phyloP scores from a whole-genome alignment of 495 filamentous ascomycete genomes.

The Penicillium canescens region DNA sequence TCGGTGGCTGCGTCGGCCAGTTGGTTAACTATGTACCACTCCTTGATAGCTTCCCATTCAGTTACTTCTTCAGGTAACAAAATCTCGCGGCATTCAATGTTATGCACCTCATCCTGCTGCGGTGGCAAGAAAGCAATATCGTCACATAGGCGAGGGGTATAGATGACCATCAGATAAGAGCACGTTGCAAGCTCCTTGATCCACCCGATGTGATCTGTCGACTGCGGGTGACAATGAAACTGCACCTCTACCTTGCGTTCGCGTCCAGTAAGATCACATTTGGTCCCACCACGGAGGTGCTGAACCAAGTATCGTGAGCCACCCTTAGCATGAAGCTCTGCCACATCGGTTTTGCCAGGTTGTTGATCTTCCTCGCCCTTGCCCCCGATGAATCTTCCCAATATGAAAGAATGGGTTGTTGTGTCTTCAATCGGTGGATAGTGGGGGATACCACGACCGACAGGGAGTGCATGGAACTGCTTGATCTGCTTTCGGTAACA shows the following conservation, averaged over 20 bases:
- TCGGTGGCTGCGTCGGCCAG: slow-evolving; percentile 32
- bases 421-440: slow-evolving; percentile 76
- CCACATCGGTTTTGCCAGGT: slow-evolving; percentile 37
- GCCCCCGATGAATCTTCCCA: slow-evolving; percentile 59
- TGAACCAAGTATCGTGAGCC: slow-evolving; percentile 91
- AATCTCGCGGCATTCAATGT: slow-evolving; percentile 76
- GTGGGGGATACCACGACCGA: slow-evolving; percentile 61
- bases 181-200: slow-evolving; percentile 96
- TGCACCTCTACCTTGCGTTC: slow-evolving; percentile 84
- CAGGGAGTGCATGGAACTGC: slow-evolving; percentile 86
- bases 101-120: slow-evolving; percentile 73
- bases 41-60: slow-evolving; percentile 58
- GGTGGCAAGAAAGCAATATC: slow-evolving; percentile 91
- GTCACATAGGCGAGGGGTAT: slow-evolving; percentile 89
- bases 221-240: slow-evolving; percentile 89
- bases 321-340: slow-evolving; percentile 77
- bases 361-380: slow-evolving; percentile 18
- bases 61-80: slow-evolving; percentile 56
- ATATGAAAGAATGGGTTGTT: slow-evolving; percentile 72
- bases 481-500: slow-evolving; percentile 87
- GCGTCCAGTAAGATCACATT: slow-evolving; percentile 87
- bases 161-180: slow-evolving; percentile 91
- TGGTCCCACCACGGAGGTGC: slow-evolving; percentile 78
- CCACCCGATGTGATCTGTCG: slow-evolving; percentile 80
- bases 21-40: slow-evolving; percentile 36